Evolutionary conservation across 148 eudicot species (phyloP), one percentile per base, ranked within the genome.

Genomic region (Rheum nobile): DNA sequence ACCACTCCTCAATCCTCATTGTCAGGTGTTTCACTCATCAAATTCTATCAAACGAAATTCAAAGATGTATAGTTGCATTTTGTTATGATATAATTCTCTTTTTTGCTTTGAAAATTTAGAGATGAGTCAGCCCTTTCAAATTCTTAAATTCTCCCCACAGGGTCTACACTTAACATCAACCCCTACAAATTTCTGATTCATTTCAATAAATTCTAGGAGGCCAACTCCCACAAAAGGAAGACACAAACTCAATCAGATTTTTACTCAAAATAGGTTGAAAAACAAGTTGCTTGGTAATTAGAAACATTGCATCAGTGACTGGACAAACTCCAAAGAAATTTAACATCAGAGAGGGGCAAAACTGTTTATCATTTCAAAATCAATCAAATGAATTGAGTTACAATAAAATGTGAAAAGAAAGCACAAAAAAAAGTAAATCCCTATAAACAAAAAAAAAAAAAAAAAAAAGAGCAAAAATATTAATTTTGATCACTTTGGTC

Each of bases 401-500:
- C 70, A 65, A 65, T 31, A 32, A 65, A 12, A 16, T 34, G 70
- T 28, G 16, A 57, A 28, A 10, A 26, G 67, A 57, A 57, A 57
- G 67, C 32, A 28, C 31, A 57, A 19, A 57, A 57, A 57, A 28
- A 57, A 57, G 32, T 57, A 34, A 57, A 57, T 9, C 26, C 22
- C 67, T 24, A 34, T 9, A 12, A 28, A 28, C 67, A n/a, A n/a
- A n/a, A 26, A 26, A 34, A 57, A 28, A 1, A 17, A 17, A 11
- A 32, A 14, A 34, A 65, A 32, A 14, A 28, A 61, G 35, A 61
- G 6, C 37, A 29, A 61, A 29, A 61, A 3, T 65, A 14, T 6
- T 14, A 34, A 65, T 31, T 17, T 32, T 44, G 21, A 44, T 71
- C 28, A 21, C 29, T 32, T 10, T 71, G 75, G 17, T 79, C 83